Base-by-base conservation (phyloP, 176 grass and related monocot genomes). In the Oryza meridionalis region DNA sequence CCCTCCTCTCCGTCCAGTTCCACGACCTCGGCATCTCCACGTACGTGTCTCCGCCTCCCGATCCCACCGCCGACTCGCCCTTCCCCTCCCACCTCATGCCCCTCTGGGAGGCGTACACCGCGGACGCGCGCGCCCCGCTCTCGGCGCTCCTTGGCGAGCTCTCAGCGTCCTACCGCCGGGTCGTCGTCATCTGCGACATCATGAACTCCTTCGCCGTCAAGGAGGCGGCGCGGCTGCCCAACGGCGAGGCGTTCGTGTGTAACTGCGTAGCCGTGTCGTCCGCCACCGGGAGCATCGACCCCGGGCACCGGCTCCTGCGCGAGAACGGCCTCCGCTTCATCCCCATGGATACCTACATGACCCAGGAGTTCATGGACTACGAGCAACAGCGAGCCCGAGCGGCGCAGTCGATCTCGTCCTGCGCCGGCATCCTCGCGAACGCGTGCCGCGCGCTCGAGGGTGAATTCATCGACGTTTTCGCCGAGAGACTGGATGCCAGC, bases 61-160 rank as follows among this genome's bases (percentile, higher is more conserved):
- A 91, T 24, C 81, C 51, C 6, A 13, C 67, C 50, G 61, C 65
- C 50, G 50, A 53, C 25, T 2, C 63, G 24, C 83, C 85, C 3
- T 93, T 93, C 84, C 91, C 88, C 7, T 50, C 45, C 47, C 91
- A 93, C 73, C 43, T 91, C 61, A 82, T 85, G 65, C 88, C 90
- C 15, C 19, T 92, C 79, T 37, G 71, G 35, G 35, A 37, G 35
- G 35, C 35, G 5, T 37, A 37, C 35, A 37, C 35, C 35, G 35
- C 35, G 5, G 73, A 11, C 17, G 69, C 80, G 45, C 73, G 67
- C 6, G 29, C 61, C 42, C 88, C 84, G 50, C 77, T 93, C 2
- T 65, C 68, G 7, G 7, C 2, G 2, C 78, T 93, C 1, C 91
- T 93, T 0, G 11, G 0, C 15, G 9, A 16, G 11, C 53, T 93